These are phyloP conservation scores for Flueggea neowawraea DNA, from an alignment of 441 rosid species.

Conservation along the genomic window DNA sequence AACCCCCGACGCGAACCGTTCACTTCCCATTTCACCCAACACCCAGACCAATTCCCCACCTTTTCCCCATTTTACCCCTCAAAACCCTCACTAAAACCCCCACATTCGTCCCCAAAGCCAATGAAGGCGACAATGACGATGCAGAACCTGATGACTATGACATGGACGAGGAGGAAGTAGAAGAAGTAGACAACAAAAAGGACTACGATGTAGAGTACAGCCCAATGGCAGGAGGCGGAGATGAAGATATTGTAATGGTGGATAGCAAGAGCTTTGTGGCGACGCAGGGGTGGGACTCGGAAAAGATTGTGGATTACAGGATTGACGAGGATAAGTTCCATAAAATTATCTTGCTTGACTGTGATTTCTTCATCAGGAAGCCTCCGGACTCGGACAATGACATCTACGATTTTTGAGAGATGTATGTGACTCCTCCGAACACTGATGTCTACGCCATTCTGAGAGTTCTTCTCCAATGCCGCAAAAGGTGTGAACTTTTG, in stretches of 20 bases:
- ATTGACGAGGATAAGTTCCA: constrained; percentile 91
- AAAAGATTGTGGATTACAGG: constrained; percentile 79
- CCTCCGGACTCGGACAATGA: constrained; percentile 93
- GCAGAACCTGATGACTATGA: constrained; percentile 69
- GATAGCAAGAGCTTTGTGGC: constrained; percentile 73
- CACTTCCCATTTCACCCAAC: constrained; percentile 11
- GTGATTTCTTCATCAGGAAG: constrained; percentile 90
- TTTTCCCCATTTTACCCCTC: constrained; percentile 20
- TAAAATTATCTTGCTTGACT: constrained; percentile 72
- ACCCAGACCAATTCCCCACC: constrained; percentile 13
- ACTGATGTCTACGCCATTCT: constrained; percentile 85
- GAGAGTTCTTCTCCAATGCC: constrained; percentile 85
- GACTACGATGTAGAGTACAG: constrained; percentile 94
- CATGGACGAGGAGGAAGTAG: constrained; percentile 80
- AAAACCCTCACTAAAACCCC: constrained; percentile 18
- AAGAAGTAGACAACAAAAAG: constrained; percentile 83
- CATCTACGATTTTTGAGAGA: constrained; percentile 95
- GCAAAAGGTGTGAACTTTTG: constrained; percentile 51
- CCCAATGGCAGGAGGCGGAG: constrained; percentile 42
- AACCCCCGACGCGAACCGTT: constrained; percentile 20
- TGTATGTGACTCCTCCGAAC: constrained; percentile 97
- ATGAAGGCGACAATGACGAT: constrained; percentile 68
- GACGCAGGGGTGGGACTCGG: constrained; percentile 81
- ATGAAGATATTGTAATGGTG: constrained; percentile 59
- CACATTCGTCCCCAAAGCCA: constrained; percentile 47